Evolutionary conservation across 2,329 filamentous ascomycete species (phyloP).

Genomic region (Fusarium euwallaceae): DNA sequence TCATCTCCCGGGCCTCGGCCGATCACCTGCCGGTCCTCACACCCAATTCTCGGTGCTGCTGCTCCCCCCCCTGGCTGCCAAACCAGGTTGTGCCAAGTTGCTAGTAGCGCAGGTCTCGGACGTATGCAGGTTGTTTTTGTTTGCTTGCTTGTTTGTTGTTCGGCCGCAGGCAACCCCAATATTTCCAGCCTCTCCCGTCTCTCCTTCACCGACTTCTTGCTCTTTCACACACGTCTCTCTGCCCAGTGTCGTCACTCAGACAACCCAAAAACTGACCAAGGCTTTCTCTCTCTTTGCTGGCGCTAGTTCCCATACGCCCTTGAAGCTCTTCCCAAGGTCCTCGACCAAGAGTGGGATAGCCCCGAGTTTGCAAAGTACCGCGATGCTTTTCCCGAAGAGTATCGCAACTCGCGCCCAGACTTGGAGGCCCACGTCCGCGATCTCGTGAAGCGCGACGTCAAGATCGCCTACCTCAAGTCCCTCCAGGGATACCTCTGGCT

Average conservation of each 20-base stretch:
- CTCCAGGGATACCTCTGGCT: slow-evolving; percentile 86
- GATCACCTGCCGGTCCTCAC: slow-evolving; percentile 28
- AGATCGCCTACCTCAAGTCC: slow-evolving; percentile 81
- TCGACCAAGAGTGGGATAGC: slow-evolving; percentile 76
- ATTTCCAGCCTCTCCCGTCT: slow-evolving; percentile 29
- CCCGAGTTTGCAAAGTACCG: slow-evolving; percentile 75
- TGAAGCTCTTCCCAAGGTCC: slow-evolving; percentile 71
- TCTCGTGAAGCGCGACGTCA: slow-evolving; percentile 79
- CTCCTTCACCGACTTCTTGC: slow-evolving; percentile 46
- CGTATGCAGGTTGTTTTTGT: slow-evolving; percentile 31
- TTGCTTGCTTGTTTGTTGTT: slow-evolving; percentile 5
- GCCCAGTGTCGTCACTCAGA: slow-evolving; percentile 24
- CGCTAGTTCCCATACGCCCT: slow-evolving; percentile 83
- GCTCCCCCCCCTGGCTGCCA: slow-evolving; percentile 19
- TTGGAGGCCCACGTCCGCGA: slow-evolving; percentile 77
- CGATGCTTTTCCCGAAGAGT: slow-evolving; percentile 77
- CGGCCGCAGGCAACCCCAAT: slow-evolving; percentile 17
- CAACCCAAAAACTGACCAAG: slow-evolving; percentile 31
- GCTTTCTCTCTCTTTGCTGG: slow-evolving; percentile 10
- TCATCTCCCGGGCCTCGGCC: slow-evolving; percentile 31
- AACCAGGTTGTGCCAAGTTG: slow-evolving; percentile 37
- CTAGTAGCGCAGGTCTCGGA: slow-evolving; percentile 29
- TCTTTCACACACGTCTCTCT: slow-evolving; percentile 13
- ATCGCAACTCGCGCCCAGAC: slow-evolving; percentile 68
- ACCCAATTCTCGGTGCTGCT: slow-evolving; percentile 23